phyloP scores from a whole-genome alignment of 2,329 filamentous ascomycete genomes.

The Colletotrichum ledebouriae region DNA sequence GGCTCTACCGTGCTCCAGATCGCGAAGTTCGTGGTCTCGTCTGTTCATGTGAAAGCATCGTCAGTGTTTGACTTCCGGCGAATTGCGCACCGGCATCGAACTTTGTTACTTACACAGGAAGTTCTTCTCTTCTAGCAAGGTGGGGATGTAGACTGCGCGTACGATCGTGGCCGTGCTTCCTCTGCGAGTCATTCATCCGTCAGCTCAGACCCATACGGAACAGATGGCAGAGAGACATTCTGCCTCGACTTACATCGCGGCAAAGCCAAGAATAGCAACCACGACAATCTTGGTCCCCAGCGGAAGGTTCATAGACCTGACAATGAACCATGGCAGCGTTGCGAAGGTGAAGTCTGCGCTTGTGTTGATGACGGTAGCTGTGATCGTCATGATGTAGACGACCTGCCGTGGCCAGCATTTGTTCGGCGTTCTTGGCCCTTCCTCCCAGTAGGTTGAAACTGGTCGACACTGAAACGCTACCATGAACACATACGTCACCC shows the following conservation, averaged over 20 bases:
- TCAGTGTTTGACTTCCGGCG: too few species aligned
- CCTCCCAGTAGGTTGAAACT: slow-evolving; percentile 55
- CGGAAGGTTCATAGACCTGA: slow-evolving; percentile 57
- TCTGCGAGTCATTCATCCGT: not conserved
- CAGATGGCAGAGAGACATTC: not conserved
- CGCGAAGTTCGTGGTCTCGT: slow-evolving; percentile 57
- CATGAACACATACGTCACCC: slow-evolving; percentile 56
- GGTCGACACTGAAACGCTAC: slow-evolving; percentile 57
- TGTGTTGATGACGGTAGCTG: slow-evolving; percentile 55
- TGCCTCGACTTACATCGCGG: slow-evolving; percentile 46
- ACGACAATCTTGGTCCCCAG: slow-evolving; percentile 54
- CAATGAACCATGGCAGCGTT: slow-evolving; percentile 55
- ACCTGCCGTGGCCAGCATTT: slow-evolving; percentile 48
- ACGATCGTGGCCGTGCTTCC: slow-evolving; percentile 57
- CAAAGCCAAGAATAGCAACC: slow-evolving; percentile 49
- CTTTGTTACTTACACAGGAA: slow-evolving; percentile 47
- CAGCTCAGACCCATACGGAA: not conserved
- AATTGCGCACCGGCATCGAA: fast-evolving
- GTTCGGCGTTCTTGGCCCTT: slow-evolving; percentile 45
- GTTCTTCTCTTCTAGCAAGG: slow-evolving; percentile 53
- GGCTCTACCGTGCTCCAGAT: slow-evolving; percentile 62
- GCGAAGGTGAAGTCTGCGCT: slow-evolving; percentile 56
- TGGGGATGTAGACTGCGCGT: slow-evolving; percentile 57
- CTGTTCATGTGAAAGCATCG: not conserved
- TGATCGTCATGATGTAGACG: slow-evolving; percentile 51